These are phyloP conservation scores for Penicillium roqueforti DNA, from an alignment of 495 filamentous ascomycete genomes.

Conservation along the genomic window DNA sequence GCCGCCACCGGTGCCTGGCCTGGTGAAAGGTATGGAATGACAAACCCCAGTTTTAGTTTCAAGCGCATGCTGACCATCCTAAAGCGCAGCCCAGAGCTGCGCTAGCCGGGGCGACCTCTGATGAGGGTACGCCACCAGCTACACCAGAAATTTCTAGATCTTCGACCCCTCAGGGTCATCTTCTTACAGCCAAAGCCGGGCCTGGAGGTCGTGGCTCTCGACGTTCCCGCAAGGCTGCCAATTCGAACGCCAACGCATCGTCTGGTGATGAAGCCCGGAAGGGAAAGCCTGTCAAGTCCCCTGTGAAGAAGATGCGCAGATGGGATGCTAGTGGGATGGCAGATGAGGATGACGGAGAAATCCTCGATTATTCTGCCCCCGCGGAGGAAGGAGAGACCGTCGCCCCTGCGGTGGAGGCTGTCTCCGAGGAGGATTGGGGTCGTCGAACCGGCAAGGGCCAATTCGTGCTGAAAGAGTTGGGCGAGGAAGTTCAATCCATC, in stretches of 20 bases:
- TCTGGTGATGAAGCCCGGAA: slow-evolving; percentile 77
- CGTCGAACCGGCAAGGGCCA: slow-evolving; percentile 80
- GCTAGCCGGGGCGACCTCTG: slow-evolving; percentile 41
- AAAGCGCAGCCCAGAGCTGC: slow-evolving; percentile 49
- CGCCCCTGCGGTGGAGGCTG: slow-evolving; percentile 61
- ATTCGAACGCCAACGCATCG: slow-evolving; percentile 62
- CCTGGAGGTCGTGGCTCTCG: slow-evolving; percentile 73
- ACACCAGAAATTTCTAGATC: slow-evolving; percentile 80
- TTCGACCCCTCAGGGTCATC: slow-evolving; percentile 61
- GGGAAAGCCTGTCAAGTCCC: slow-evolving; percentile 51
- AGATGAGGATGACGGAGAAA: slow-evolving; percentile 75
- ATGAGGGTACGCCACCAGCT: slow-evolving; percentile 56
- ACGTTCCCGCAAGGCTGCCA: slow-evolving; percentile 72
- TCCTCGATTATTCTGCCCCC: slow-evolving; percentile 80
- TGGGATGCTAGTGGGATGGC: slow-evolving; percentile 90
- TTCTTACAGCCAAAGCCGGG: slow-evolving; percentile 67
- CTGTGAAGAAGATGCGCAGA: slow-evolving; percentile 76
- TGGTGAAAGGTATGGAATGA: slow-evolving; percentile 44
- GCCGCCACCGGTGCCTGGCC: slow-evolving; percentile 52
- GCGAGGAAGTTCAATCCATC: slow-evolving; percentile 89
- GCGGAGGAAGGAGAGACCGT: slow-evolving; percentile 47
- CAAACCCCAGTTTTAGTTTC: slow-evolving; percentile 17
- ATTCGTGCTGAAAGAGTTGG: slow-evolving; percentile 89
- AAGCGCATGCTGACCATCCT: slow-evolving; percentile 28
- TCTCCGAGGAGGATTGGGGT: slow-evolving; percentile 78